Evolutionary conservation across 768 basidiomycete species (phyloP), one percentile per base, ranked within the genome.

Genomic region (Nevesoporus exiguus): DNA sequence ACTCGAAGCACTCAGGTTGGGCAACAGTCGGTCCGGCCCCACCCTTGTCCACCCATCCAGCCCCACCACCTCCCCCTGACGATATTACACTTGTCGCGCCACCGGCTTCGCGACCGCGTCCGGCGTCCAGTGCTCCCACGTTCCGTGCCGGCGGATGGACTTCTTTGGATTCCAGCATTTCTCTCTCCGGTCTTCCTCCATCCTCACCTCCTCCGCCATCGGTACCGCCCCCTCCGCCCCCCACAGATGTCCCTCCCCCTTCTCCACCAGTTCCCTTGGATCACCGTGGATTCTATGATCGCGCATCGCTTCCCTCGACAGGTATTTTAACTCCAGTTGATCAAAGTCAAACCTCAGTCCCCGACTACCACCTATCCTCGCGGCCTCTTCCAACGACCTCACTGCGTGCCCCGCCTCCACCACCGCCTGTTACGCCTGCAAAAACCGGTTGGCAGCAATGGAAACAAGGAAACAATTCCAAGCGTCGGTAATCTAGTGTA

Each of bases 61-160:
- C 45, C 29, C 55, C 58, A 3, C 24, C 24, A 25, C 44, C 54
- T 30, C 55, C 67, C 34, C 47, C 49, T 48, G 44, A 47, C 7
- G 30, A 51, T n/a, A 30, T 62, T 57, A 25, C 33, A 41, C 31
- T 27, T 49, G n/a, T 49, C n/a, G 17, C 64, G 40, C 59, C 66
- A 3, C 52, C 59, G 27, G 44, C 60, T 39, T 48, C 59, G 31
- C 56, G 54, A 59, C 60, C 58, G 5, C 54, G 60, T 45, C 40
- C 30, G 3, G 25, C 52, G 56, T 34, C 60, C 55, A 47, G 67
- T 10, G 73, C 78, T 24, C 77, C 83, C 17, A 59, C 73, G 10
- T 87, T 86, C 66, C 76, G 83, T 42, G 74, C 79, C 11, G 85
- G 77, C 44, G 86, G 88, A 17, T 88, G 84, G 81, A 82, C 85